Evolutionary conservation across 2,329 filamentous ascomycete species (phyloP), one percentile per base, ranked within the genome.

Genomic region (Iodosphaeria phyllophila): DNA sequence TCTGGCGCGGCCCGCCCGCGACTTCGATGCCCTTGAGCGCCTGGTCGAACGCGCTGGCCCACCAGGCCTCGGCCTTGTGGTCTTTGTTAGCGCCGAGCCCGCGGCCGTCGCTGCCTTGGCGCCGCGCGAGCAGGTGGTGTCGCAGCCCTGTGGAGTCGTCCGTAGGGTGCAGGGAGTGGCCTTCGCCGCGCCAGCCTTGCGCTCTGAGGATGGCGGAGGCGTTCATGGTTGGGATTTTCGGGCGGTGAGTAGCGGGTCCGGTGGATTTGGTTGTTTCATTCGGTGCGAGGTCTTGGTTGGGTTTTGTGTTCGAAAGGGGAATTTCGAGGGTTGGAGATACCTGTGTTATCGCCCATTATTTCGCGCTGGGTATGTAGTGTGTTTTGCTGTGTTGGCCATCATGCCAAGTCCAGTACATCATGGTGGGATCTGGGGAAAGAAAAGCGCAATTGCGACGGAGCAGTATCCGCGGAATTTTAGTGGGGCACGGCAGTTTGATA

Each of bases 11-110:
- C 36, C 56, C 52, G 26, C 68, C 60, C 35, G 64, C 50, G 13
- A 60, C 58, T 43, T 78, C 75, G 26, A 92, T 61, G 4, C 74
- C 77, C 48, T 89, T 77, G 35, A 93, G 56, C 28, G 84, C 83
- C 45, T 83, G 74, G 50, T 95, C 86, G 37, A 92, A 93, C 8
- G 89, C 89, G 30, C 80, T 75, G 50, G 92, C 62, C 89, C 89
- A 98, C 89, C 89, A 98, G 47, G 92, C 83, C 44, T 93, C 86
- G 37, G 60, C 66, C 13, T 63, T 66, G 32, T 60, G 60, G 33
- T 70, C 64, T 29, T 61, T 58, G 47, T 79, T 82, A 44, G 78
- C 72, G 27, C 86, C 86, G 5, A 95, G 58, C 13, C 86, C 86
- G 26, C 78, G 60, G 15, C 65, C 75, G 47, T 92, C 77, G 38